phyloP scores from a whole-genome alignment of 805 yeast genomes.

The Saccharomycopsis malanga region DNA sequence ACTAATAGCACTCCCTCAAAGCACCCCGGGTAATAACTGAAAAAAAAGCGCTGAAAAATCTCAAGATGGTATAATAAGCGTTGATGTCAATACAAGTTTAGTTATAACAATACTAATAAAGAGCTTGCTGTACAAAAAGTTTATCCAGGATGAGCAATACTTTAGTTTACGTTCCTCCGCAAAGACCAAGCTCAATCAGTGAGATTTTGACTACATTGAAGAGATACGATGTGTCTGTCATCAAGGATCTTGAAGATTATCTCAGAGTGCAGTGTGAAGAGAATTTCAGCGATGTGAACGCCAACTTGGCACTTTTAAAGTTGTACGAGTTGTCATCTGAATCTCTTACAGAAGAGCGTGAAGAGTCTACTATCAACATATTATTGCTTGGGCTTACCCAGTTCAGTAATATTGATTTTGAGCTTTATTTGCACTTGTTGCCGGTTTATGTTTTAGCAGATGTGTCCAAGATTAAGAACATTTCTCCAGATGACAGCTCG shows the following conservation, averaged over 20 bases:
- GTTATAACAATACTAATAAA: too few species aligned
- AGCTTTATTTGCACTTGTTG: constrained; percentile 37
- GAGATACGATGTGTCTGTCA: constrained; percentile 38
- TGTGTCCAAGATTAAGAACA: not conserved
- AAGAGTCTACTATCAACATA: constrained; percentile 33
- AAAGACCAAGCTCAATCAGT: constrained; percentile 36
- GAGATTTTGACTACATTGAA: constrained; percentile 36
- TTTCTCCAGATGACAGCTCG: constrained; percentile 3
- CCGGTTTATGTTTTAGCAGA: constrained; percentile 27
- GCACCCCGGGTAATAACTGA: too few species aligned
- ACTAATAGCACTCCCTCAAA: too few species aligned
- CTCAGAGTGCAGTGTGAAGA: constrained; percentile 33
- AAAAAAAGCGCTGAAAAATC: too few species aligned
- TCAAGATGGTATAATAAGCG: too few species aligned
- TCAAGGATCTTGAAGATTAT: constrained; percentile 39
- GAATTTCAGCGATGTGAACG: constrained; percentile 34
- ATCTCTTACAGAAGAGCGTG: constrained; percentile 30
- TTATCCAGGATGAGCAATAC: constrained; percentile 29
- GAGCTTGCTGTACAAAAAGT: too few species aligned
- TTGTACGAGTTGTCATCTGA: constrained; percentile 34
- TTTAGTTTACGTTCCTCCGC: constrained; percentile 29
- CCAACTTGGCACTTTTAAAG: constrained; percentile 42
- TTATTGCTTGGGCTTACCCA: constrained; percentile 36
- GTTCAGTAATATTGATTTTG: constrained; percentile 37
- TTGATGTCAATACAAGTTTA: too few species aligned